Evolutionary conservation across 257 asterid species (phyloP).

Genomic region (Scutellaria barbata): DNA sequence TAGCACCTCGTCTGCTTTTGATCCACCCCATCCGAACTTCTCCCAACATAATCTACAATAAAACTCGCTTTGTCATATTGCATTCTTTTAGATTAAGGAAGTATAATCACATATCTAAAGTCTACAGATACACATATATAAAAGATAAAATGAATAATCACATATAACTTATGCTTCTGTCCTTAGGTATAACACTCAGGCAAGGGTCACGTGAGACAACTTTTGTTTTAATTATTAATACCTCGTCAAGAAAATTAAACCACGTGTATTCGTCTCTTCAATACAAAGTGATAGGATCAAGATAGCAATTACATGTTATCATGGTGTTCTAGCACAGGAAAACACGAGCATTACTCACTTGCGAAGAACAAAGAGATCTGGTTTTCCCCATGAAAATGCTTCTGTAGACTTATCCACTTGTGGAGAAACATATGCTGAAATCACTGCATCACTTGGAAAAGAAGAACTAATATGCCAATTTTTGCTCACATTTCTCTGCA

Average conservation of each 20-base stretch:
- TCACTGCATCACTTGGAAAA: constrained; percentile 89
- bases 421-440: constrained; percentile 82
- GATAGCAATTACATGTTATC: constrained; percentile 1
- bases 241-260: background rate
- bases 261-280: background rate
- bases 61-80: constrained; percentile 22
- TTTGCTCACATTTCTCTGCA: constrained; percentile 96
- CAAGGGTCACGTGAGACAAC: too few species aligned
- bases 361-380: constrained; percentile 87
- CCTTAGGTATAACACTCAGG: background rate
- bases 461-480: constrained; percentile 91
- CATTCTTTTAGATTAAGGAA: background rate
- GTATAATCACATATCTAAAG: background rate
- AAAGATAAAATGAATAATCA: background rate
- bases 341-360: constrained; percentile 55
- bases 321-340: constrained; percentile 7
- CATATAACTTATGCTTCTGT: too few species aligned
- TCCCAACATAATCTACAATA: constrained; percentile 86
- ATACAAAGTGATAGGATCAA: background rate
- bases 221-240: too few species aligned
- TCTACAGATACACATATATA: background rate
- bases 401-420: constrained; percentile 93
- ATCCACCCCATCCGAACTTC: constrained; percentile 79
- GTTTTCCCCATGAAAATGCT: constrained; percentile 91
- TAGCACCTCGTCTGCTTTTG: constrained; percentile 86